These are phyloP conservation scores for Penicillium mononematosum DNA, from an alignment of 495 filamentous ascomycete genomes.

Conservation along the genomic window DNA sequence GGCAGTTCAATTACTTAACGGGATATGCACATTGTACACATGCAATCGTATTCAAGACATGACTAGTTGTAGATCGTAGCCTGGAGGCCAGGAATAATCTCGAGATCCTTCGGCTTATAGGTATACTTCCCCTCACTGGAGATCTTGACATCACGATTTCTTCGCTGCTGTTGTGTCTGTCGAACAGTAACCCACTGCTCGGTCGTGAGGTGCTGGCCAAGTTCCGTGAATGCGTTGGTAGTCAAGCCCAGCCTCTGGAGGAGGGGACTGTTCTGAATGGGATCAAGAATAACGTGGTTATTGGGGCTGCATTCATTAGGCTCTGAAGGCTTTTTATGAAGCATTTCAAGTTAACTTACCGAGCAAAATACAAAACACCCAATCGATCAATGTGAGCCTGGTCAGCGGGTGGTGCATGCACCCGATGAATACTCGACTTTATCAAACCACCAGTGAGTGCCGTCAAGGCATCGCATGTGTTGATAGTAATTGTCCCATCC, in stretches of 20 bases:
- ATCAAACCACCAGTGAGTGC: slow-evolving; percentile 49
- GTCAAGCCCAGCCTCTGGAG: slow-evolving; percentile 42
- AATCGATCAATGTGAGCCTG: slow-evolving; percentile 53
- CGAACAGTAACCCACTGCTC: slow-evolving; percentile 39
- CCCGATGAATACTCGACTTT: slow-evolving; percentile 54
- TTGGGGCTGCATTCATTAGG: slow-evolving; percentile 27
- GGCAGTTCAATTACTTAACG: neutral
- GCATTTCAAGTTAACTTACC: slow-evolving; percentile 13
- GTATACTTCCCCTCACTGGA: slow-evolving; percentile 37
- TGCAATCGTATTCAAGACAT: neutral
- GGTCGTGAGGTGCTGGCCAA: slow-evolving; percentile 35
- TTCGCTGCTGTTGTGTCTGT: slow-evolving; percentile 45
- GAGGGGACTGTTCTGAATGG: slow-evolving; percentile 43
- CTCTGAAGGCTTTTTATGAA: neutral
- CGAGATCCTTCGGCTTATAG: slow-evolving; percentile 43
- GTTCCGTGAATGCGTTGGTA: slow-evolving; percentile 32
- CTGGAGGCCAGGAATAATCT: slow-evolving; percentile 48
- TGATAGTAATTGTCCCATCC: slow-evolving; percentile 53
- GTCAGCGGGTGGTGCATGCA: slow-evolving; percentile 49
- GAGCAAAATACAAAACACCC: slow-evolving; percentile 49
- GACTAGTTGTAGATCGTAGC: slow-evolving; percentile 46
- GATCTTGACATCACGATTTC: slow-evolving; percentile 41
- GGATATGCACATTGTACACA: neutral
- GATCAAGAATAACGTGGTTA: slow-evolving; percentile 41
- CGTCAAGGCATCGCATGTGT: slow-evolving; percentile 51